Evolutionary conservation across 306 rosid genomes (phyloP).

Genomic region (Gleditsia sinensis): DNA sequence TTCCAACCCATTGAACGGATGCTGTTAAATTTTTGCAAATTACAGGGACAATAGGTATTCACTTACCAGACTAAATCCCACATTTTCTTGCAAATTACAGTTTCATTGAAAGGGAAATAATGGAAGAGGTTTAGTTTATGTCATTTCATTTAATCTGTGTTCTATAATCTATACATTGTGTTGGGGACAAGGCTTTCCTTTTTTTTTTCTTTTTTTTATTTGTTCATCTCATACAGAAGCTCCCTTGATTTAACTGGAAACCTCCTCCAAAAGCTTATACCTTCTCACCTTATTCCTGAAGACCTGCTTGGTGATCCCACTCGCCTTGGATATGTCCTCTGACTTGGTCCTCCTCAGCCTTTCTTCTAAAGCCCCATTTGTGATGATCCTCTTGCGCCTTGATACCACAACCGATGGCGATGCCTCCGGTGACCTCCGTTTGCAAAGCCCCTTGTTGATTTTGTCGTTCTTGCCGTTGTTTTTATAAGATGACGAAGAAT

Average conservation of each 20-base stretch:
- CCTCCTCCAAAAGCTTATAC: conserved; percentile 96
- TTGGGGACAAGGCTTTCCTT: conserved; percentile 28
- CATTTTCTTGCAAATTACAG: neutral
- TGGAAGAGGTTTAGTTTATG: neutral
- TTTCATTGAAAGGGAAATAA: neutral
- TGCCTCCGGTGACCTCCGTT: conserved; percentile 52
- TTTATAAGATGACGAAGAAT: conserved; percentile 63
- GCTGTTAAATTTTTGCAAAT: neutral
- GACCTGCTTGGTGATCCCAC: conserved; percentile 54
- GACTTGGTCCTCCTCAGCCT: conserved; percentile 67
- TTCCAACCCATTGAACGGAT: neutral
- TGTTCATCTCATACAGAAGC: conserved; percentile 19
- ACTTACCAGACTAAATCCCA: neutral
- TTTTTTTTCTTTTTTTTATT: neutral
- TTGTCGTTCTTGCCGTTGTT: conserved; percentile 40
- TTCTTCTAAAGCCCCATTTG: conserved; percentile 50
- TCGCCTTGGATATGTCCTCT: conserved; percentile 48
- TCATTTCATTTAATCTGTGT: conserved; percentile 21
- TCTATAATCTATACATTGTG: conserved; percentile 44
- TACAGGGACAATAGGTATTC: neutral
- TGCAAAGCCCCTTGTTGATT: no score
- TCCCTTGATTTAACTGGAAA: conserved; percentile 60
- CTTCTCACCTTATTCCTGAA: conserved; percentile 90
- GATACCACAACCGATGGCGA: conserved; percentile 46
- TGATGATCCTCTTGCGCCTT: conserved; percentile 58